Base-by-base conservation (phyloP, 352 stramenopile species). In the Phytophthora crassamura region DNA sequence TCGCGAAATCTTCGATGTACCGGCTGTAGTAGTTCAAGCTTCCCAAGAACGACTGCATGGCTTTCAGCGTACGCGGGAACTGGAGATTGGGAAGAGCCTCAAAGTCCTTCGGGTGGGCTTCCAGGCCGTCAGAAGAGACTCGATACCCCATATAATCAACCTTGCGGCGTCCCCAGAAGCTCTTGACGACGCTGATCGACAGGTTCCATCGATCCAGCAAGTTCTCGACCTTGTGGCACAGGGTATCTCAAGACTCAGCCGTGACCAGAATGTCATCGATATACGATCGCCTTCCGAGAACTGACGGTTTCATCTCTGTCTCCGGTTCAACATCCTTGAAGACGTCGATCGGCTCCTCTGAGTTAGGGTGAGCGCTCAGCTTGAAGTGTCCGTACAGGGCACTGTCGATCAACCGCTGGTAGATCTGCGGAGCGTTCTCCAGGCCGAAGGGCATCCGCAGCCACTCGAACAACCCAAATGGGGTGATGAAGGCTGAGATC, bases 221-320 rank as follows among this genome's bases (percentile, higher is more conserved):
- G 10, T n/a, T 6, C 2, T 67, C 15, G 0, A 75, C 35, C 10
- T 49, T 45, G 2, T 57, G 14, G 10, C 22, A 67, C 11, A 74
- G 36, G 3, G 61, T 12, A 2, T 58, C 35, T 58, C 66, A 79
- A 0, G 49, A 58, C 7, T 11, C 2, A 0, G 49, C 40, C 0
- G 47, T 54, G 14, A 74, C 58, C 0, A 47, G 48, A n/a, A 79
- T 61, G 28, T 69, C 70, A 16, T 74, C 66, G 20, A 76, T 75
- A 39, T 76, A 74, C 6, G 66, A 79, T 14, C 58, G n/a, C 9
- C 54, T 36, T 22, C 45, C 33, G 3, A 74, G 3, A 1, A 62
- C 47, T 6, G 59, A 59, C 30, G 12, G 3, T 2, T 12, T 34
- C 7, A 4, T 12, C 7, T 48, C 41, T 16, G 35, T 9, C n/a